These are phyloP conservation scores for Fusarium goolgardi DNA, from an alignment of 2,329 filamentous ascomycete species.

Conservation along the genomic window DNA sequence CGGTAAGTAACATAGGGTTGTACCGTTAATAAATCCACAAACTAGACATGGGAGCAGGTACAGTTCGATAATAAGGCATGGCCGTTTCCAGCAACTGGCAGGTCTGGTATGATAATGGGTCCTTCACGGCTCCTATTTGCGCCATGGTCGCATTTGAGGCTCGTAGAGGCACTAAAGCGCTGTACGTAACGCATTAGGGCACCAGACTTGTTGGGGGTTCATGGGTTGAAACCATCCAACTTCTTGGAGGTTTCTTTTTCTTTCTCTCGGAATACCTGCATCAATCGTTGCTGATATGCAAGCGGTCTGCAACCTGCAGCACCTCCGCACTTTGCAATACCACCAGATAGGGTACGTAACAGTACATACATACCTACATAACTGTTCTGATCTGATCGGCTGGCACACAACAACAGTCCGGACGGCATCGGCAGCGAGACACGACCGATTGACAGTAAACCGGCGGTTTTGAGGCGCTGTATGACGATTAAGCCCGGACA, in stretches of 20 bases:
- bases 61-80: constrained; percentile 7
- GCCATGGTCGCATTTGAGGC: constrained; percentile 33
- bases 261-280: constrained; percentile 28
- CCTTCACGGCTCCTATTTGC: constrained; percentile 20
- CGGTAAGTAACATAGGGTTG: constrained; percentile 1
- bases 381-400: constrained; percentile 17
- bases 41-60: constrained; percentile 2
- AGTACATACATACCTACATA: constrained; percentile 3
- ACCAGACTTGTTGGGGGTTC: constrained; percentile 40
- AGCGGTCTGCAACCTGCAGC: constrained; percentile 37
- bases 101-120: constrained; percentile 28
- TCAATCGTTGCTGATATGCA: constrained; percentile 40
- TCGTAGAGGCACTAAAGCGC: constrained; percentile 37
- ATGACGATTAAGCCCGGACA: constrained; percentile 19
- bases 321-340: constrained; percentile 31
- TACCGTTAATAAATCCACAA: constrained; percentile 19
- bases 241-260: constrained; percentile 20
- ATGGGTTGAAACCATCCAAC: constrained; percentile 39
- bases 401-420: constrained; percentile 20
- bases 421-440: constrained; percentile 17
- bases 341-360: not conserved
- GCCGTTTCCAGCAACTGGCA: constrained; percentile 42
- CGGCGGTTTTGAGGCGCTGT: constrained; percentile 20
- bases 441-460: constrained; percentile 27
- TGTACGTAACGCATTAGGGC: constrained; percentile 37